phyloP scores from a whole-genome alignment of 352 stramenopile species.

The Salisapilia sapeloensis region DNA sequence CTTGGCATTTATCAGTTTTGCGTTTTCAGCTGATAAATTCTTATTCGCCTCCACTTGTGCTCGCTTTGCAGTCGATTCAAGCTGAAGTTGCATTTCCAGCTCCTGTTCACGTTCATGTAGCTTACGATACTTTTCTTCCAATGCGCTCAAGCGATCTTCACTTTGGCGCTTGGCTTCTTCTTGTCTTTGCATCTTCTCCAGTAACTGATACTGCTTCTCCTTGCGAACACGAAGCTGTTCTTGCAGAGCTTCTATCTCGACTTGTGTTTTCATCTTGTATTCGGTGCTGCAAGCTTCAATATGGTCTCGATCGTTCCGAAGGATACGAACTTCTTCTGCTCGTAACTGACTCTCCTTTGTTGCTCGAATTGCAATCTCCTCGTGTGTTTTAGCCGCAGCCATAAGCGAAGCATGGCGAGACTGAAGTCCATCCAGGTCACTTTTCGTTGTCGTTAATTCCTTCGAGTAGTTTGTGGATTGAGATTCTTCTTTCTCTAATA shows the following conservation, averaged over 20 bases:
- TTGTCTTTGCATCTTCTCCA: conserved; percentile 92
- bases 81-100: conserved; percentile 88
- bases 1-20: conserved; percentile 56
- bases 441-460: conserved; percentile 32
- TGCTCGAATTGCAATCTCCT: conserved; percentile 81
- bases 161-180: conserved; percentile 86
- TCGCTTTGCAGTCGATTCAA: conserved; percentile 86
- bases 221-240: conserved; percentile 93
- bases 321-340: conserved; percentile 86
- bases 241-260: conserved; percentile 91
- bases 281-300: conserved; percentile 87
- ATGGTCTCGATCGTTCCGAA: conserved; percentile 81
- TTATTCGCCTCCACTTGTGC: conserved; percentile 88
- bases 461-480: conserved; percentile 49
- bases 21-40: conserved; percentile 78
- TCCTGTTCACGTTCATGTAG: conserved; percentile 82
- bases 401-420: conserved; percentile 82
- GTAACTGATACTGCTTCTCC: conserved; percentile 94
- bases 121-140: conserved; percentile 85
- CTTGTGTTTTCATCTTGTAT: conserved; percentile 88
- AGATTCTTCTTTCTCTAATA: conserved; percentile 90
- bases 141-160: conserved; percentile 79
- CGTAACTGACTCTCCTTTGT: conserved; percentile 85
- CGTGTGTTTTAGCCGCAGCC: conserved; percentile 84
- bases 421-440: conserved; percentile 74